Conservation (phyloP, 2,329 filamentous ascomycete species). For the Xylariales sp. region DNA sequence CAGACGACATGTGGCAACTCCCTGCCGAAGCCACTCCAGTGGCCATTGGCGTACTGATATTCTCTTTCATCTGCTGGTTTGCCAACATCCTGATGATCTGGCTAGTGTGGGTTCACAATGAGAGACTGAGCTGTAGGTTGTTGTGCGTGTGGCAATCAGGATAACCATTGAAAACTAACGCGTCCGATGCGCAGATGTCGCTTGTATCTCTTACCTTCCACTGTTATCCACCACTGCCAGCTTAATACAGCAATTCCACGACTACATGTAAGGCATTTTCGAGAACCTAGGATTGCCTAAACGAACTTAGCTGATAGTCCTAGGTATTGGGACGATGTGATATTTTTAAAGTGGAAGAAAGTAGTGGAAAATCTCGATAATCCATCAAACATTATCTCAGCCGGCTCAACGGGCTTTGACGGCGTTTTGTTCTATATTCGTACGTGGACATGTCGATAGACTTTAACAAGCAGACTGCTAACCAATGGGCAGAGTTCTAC, state of each 20-base stretch:
- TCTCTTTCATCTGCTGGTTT: constrained; percentile 9
- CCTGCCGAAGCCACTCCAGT: constrained; percentile 9
- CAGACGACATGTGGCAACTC: constrained; percentile 9
- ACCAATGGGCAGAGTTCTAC: constrained; percentile 7
- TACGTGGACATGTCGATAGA: not conserved
- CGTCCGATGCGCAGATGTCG: constrained; percentile 13
- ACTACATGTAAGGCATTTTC: constrained; percentile 9
- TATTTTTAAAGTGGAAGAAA: constrained; percentile 10
- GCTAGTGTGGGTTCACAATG: constrained; percentile 13
- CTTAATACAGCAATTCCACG: constrained; percentile 13
- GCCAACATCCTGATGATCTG: constrained; percentile 11
- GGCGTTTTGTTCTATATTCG: constrained; percentile 15
- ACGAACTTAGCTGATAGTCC: not conserved
- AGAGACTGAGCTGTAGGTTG: constrained; percentile 13
- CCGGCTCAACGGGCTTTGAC: constrained; percentile 9
- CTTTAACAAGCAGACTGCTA: not conserved
- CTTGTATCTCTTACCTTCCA: constrained; percentile 13
- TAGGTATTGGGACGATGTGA: constrained; percentile 11
- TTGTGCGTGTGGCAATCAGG: no score
- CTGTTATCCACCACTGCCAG: constrained; percentile 11
- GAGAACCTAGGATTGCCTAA: no score
- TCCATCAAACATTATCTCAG: constrained; percentile 10
- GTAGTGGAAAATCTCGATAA: constrained; percentile 5
- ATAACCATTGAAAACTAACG: no score
- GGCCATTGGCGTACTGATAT: constrained; percentile 11